Evolutionary conservation across 108 stramenopile genomes (phyloP).

Genomic region (Conticribra weissflogii): DNA sequence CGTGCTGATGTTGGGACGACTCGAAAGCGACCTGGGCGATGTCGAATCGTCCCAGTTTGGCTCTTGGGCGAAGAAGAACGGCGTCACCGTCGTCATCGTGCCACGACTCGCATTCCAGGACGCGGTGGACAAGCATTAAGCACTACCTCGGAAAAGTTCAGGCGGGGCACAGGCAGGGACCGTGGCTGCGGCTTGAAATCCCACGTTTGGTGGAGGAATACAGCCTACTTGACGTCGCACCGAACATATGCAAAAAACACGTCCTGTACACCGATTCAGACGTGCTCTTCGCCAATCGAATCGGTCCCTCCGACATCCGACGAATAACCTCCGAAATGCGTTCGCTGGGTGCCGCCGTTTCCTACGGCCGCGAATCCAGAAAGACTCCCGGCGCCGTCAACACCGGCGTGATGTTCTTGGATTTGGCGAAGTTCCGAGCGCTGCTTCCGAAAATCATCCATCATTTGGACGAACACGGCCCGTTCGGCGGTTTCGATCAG

Average conservation of each 20-base stretch:
- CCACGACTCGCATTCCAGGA: background rate
- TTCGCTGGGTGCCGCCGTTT: background rate
- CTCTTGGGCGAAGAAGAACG: background rate
- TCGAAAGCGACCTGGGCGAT: background rate
- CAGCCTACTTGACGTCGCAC: too few relatives aligned
- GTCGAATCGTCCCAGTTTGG: background rate
- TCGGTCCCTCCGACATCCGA: background rate
- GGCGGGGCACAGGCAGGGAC: background rate
- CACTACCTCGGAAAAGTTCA: background rate
- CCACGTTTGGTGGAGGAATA: too few relatives aligned
- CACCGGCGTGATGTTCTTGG: background rate
- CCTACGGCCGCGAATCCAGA: background rate
- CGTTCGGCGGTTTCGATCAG: background rate
- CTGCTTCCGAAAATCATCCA: background rate
- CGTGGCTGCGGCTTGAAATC: background rate
- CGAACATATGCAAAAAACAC: background rate
- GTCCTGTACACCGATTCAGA: background rate
- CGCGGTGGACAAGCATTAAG: background rate
- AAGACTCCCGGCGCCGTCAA: background rate
- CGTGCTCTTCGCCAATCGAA: background rate
- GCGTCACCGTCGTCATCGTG: background rate
- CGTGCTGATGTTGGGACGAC: background rate
- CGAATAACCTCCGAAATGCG: background rate
- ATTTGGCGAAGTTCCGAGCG: background rate
- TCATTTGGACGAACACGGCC: background rate